Percentiles rank a stretch among this genome's conserved stretches.
These are phyloP conservation scores for Cladosporium austrohemisphaericum DNA, from an alignment of 2,329 filamentous ascomycete genomes.

Conservation along the genomic window DNA sequence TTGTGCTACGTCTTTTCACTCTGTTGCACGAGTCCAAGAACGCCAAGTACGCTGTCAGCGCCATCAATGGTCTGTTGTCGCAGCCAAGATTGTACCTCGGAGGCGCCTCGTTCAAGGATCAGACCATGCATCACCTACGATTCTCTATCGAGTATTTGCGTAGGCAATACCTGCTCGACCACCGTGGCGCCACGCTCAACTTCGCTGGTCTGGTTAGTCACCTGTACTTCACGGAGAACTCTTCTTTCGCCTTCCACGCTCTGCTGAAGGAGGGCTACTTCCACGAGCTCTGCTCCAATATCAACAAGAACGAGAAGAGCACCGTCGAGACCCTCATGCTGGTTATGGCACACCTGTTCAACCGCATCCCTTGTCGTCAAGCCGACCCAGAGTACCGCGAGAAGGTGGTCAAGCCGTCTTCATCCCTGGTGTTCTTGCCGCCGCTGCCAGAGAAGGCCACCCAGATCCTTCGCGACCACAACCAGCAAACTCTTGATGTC, in stretches of 20 bases:
- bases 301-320: conserved; percentile 48
- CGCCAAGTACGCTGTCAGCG: conserved; percentile 58
- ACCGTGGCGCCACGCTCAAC: conserved; percentile 62
- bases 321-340: conserved; percentile 62
- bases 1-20: conserved; percentile 66
- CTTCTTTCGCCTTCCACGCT: conserved; percentile 72
- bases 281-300: conserved; percentile 57
- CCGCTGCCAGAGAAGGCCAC: conserved; percentile 57
- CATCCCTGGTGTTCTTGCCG: conserved; percentile 64
- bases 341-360: conserved; percentile 68
- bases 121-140: conserved; percentile 70
- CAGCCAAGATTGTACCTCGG: conserved; percentile 69
- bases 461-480: conserved; percentile 57
- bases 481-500: conserved; percentile 60
- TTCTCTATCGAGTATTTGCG: conserved; percentile 79
- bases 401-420: conserved; percentile 53
- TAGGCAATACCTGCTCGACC: conserved; percentile 62
- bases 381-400: conserved; percentile 47
- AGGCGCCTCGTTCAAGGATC: conserved; percentile 62
- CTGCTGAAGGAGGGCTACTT: conserved; percentile 70
- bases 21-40: conserved; percentile 64
- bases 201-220: conserved; percentile 68
- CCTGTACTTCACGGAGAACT: conserved; percentile 73
- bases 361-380: conserved; percentile 52
- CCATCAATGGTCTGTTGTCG: conserved; percentile 64